Conservation (phyloP, 2,329 filamentous ascomycete species). For the Tolypocladium guangdongense region DNA sequence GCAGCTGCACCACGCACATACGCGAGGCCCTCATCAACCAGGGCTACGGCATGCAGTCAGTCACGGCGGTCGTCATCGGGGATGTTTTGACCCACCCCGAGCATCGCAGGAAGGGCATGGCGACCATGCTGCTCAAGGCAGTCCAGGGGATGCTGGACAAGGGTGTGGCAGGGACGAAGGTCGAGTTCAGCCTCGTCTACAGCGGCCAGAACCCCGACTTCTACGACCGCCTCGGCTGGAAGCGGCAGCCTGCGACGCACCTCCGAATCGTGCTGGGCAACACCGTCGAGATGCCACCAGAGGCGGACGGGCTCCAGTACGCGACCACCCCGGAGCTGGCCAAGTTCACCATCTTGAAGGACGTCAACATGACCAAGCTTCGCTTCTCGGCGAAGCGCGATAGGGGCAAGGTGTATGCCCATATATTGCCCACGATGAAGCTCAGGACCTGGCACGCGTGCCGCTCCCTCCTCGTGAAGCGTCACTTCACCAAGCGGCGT, state of each 20-base stretch:
- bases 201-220: constrained; percentile 21
- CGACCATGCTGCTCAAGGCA: constrained; percentile 20
- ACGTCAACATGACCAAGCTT: constrained; percentile 14
- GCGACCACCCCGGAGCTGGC: background rate
- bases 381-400: constrained; percentile 10
- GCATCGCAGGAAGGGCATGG: constrained; percentile 23
- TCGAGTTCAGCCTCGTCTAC: constrained; percentile 23
- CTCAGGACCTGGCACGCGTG: constrained; percentile 22
- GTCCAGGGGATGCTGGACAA: constrained; percentile 22
- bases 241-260: constrained; percentile 18
- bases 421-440: constrained; percentile 18
- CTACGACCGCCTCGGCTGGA: constrained; percentile 24
- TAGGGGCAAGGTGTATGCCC: constrained; percentile 18
- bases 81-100: constrained; percentile 24
- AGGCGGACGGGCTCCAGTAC: constrained; percentile 8
- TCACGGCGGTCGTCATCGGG: constrained; percentile 19
- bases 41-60: constrained; percentile 11
- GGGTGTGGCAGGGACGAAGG: constrained; percentile 6
- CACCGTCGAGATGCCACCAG: constrained; percentile 8
- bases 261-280: constrained; percentile 18
- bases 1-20: constrained; percentile 21
- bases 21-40: constrained; percentile 9
- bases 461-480: constrained; percentile 13
- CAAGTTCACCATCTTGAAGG: constrained; percentile 6
- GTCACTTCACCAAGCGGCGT: constrained; percentile 8